Percentiles rank a stretch among this genome's conserved stretches.
Conservation (phyloP, 2,329 filamentous ascomycete species). For the Tolypocladium ovalisporum region DNA sequence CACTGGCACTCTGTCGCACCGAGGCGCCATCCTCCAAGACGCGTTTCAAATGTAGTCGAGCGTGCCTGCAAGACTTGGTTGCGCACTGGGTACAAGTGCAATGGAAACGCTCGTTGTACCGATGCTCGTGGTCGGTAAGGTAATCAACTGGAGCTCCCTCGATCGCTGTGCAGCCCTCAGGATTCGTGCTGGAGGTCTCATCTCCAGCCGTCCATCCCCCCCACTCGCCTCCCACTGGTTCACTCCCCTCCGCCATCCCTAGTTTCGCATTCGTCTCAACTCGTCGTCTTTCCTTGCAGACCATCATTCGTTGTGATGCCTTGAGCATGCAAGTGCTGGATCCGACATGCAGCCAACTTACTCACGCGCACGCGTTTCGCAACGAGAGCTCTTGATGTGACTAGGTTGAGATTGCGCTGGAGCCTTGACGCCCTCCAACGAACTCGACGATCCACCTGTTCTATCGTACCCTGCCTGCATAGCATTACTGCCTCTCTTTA, state of each 20-base stretch:
- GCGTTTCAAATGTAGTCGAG: neutral
- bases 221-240: neutral
- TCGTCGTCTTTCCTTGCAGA: neutral
- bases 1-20: too few species aligned
- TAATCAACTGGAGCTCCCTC: neutral
- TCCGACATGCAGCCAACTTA: neutral
- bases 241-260: neutral
- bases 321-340: neutral
- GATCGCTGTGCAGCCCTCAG: neutral
- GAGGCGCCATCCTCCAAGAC: neutral
- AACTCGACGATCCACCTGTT: neutral
- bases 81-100: too few species aligned
- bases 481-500: neutral
- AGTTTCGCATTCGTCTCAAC: neutral
- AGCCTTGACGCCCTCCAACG: neutral
- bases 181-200: neutral
- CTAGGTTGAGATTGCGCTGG: neutral
- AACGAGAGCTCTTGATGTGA: neutral
- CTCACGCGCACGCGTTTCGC: neutral
- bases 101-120: too few species aligned
- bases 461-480: neutral
- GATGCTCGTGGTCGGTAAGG: too few species aligned
- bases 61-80: too few species aligned
- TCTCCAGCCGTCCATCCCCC: neutral
- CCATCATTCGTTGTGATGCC: neutral